Conservation (phyloP, 2,329 filamentous ascomycete genomes). For the Alternaria incomplexa region DNA sequence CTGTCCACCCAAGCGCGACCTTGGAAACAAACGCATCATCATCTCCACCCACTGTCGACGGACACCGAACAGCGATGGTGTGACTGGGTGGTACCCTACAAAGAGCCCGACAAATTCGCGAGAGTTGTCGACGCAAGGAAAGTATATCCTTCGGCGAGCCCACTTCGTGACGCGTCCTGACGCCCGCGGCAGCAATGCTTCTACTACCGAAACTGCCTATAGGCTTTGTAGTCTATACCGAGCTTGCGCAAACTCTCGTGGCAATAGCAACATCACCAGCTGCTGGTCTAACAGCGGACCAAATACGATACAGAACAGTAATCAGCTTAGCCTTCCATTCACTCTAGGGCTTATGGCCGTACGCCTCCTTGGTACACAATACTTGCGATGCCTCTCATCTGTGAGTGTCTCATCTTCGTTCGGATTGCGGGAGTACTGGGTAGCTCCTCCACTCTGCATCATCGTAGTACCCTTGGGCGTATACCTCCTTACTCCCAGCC, state of each 20-base stretch:
- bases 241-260: background rate
- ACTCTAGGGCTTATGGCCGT: background rate
- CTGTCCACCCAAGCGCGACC: background rate
- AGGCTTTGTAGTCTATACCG: background rate
- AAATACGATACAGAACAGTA: background rate
- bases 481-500: background rate
- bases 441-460: background rate
- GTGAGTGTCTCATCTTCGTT: background rate
- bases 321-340: background rate
- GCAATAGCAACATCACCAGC: background rate
- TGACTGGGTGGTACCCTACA: background rate
- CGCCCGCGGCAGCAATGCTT: background rate
- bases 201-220: background rate
- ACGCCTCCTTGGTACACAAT: background rate
- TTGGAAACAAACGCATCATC: background rate
- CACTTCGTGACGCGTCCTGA: background rate
- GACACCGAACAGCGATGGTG: background rate
- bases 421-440: background rate
- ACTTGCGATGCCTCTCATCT: background rate
- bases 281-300: background rate
- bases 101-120: background rate
- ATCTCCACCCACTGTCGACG: background rate
- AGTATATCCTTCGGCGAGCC: background rate
- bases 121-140: background rate
- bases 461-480: background rate